Base-by-base conservation (phyloP, 306 rosid genomes). In the Ormosia emarginata region DNA sequence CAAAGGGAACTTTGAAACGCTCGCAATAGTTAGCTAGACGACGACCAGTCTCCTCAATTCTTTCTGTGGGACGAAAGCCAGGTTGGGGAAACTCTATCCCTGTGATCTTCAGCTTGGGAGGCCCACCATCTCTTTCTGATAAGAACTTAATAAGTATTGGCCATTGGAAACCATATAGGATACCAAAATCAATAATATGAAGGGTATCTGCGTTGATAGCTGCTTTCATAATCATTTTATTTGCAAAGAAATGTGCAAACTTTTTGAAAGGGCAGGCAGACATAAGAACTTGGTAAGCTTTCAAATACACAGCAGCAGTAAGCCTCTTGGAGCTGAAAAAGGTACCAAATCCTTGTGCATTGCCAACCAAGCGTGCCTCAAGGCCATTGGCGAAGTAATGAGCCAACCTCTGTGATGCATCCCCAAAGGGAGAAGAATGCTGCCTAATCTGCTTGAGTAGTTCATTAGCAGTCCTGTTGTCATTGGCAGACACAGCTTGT, bases 161-260 rank as follows among this genome's bases (percentile, higher is more conserved):
- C 97, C 97, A 94, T 17, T 90, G 98, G 75, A 92, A 94, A 59
- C 98, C 98, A 75, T 92, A 87, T 0, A 81, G 87, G 87, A 94
- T 92, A 57, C 98, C 98, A 47, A 94, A 94, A 82, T 94, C 98
- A 44, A 94, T 87, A 56, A 92, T 77, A 74, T 94, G 98, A 67
- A 92, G 84, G 2, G 78, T 47, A 46, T 79, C 74, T 2, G 90
- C 89, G 69, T 90, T 88, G 59, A 87, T 81, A 74, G 97, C 90
- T n/a, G 71, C 78, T 40, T 78, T 78, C 57, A 71, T 4, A 36
- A 94, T 94, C 87, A 52, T 88, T 17, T 78, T 65, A 62, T 86
- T 86, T 52, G 94, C 89, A 63, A 90, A 90, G 77, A 81, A 50
- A 68, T 61, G 58, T 13, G 83, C 53, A 70, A 89, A 55, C 80